A percentile compares a stretch with the other conserved stretches of the same genome.
Conservation (phyloP, 1,139 yeast genomes). For the Zygosaccharomyces sapae region DNA sequence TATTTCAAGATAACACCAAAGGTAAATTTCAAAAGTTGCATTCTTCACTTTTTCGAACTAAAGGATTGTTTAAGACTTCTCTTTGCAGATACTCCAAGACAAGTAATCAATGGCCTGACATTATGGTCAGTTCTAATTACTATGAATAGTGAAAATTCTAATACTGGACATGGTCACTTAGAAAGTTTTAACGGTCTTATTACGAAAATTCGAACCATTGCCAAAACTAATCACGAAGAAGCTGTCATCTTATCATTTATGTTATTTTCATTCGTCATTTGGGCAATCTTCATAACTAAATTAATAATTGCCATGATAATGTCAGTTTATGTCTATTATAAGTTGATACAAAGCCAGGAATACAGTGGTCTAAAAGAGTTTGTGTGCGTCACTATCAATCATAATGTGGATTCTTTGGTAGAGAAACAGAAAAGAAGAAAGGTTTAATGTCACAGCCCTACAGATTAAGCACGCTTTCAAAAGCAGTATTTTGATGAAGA, state of each 20-base stretch:
- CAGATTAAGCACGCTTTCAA: background rate
- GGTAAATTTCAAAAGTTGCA: slow-evolving; percentile 63
- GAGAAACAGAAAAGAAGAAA: slow-evolving; percentile 18
- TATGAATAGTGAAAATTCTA: slow-evolving; percentile 35
- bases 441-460: slow-evolving; percentile 6
- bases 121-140: slow-evolving; percentile 48
- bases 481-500: slow-evolving; percentile 7
- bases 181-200: slow-evolving; percentile 45
- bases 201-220: slow-evolving; percentile 53
- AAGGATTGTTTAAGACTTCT: slow-evolving; percentile 60
- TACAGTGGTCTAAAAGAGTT: slow-evolving; percentile 27
- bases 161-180: slow-evolving; percentile 22
- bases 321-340: slow-evolving; percentile 52
- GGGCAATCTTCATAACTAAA: slow-evolving; percentile 64
- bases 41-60: slow-evolving; percentile 65
- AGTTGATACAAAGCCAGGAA: slow-evolving; percentile 34
- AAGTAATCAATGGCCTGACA: slow-evolving; percentile 74
- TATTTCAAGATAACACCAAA: slow-evolving; percentile 64
- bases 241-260: slow-evolving; percentile 70
- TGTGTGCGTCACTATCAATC: slow-evolving; percentile 29
- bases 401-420: slow-evolving; percentile 29
- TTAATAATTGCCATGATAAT: slow-evolving; percentile 55
- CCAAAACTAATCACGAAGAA: slow-evolving; percentile 55
- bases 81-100: slow-evolving; percentile 86
- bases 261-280: slow-evolving; percentile 71